Percentiles rank a stretch among this genome's conserved stretches.
These are phyloP conservation scores for Penicillium bovifimosum DNA, from an alignment of 495 filamentous ascomycete species.

Conservation along the genomic window DNA sequence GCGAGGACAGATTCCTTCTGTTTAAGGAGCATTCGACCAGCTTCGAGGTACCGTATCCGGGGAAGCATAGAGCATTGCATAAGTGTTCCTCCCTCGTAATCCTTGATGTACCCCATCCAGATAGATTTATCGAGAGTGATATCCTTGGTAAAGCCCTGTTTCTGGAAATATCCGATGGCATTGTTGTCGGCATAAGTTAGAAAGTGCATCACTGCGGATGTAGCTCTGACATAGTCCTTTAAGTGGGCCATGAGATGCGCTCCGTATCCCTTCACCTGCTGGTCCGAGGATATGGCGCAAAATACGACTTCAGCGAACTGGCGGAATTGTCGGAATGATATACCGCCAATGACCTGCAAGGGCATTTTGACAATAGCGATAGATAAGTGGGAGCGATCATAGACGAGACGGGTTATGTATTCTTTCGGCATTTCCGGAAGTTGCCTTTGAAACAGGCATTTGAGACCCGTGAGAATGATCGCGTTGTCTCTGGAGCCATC, in stretches of 20 bases:
- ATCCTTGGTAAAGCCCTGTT: slow-evolving; percentile 98
- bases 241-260: slow-evolving; percentile 97
- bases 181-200: slow-evolving; percentile 98
- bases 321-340: slow-evolving; percentile 92
- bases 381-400: slow-evolving; percentile 91
- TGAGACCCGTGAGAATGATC: slow-evolving; percentile 91
- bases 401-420: slow-evolving; percentile 94
- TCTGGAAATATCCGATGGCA: slow-evolving; percentile 98
- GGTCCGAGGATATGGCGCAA: slow-evolving; percentile 94
- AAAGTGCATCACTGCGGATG: slow-evolving; percentile 95
- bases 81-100: slow-evolving; percentile 97
- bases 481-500: slow-evolving; percentile 81
- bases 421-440: slow-evolving; percentile 99
- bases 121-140: slow-evolving; percentile 84
- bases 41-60: slow-evolving; percentile 87
- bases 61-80: slow-evolving; percentile 99
- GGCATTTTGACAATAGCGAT: slow-evolving; percentile 98
- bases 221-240: slow-evolving; percentile 98
- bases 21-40: slow-evolving; percentile 88
- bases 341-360: slow-evolving; percentile 77
- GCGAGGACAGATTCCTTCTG: slow-evolving; percentile 92
- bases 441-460: slow-evolving; percentile 98
- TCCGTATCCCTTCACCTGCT: slow-evolving; percentile 98
- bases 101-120: slow-evolving; percentile 99
- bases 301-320: slow-evolving; percentile 98